Evolutionary conservation across 495 filamentous ascomycete species (phyloP).

Genomic region (Hypoxylon fuscum): DNA sequence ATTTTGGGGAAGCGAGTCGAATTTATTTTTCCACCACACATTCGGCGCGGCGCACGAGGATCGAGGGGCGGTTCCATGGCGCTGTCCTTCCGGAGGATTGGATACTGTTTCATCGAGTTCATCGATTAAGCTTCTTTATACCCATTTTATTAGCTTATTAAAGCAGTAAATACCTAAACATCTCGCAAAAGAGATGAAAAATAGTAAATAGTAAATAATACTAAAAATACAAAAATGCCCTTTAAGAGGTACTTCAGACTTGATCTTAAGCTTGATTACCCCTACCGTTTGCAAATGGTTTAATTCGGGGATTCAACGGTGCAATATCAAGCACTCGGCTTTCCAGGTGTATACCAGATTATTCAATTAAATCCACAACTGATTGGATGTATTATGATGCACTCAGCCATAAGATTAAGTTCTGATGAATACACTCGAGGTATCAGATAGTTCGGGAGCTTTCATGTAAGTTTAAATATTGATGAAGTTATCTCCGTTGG

Average conservation of each 20-base stretch:
- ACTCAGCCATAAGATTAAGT: no score
- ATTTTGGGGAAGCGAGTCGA: background rate
- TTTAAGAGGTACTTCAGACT: background rate
- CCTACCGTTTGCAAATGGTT: no score
- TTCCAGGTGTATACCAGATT: no score
- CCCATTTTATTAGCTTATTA: background rate
- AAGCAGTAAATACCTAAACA: background rate
- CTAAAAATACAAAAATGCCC: background rate
- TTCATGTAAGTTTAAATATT: background rate
- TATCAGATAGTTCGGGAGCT: no score
- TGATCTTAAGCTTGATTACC: background rate
- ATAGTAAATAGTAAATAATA: background rate
- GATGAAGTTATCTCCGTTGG: no score
- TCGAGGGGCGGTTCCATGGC: background rate
- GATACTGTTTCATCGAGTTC: no score
- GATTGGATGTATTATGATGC: no score
- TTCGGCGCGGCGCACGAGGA: background rate
- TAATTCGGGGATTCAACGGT: no score
- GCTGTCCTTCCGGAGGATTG: background rate
- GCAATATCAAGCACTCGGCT: no score
- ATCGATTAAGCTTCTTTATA: background rate
- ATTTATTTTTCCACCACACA: background rate
- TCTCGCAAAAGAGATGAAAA: background rate
- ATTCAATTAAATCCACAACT: no score
- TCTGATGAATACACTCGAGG: no score